These are phyloP conservation scores for Vitis hybrid DNA, from an alignment of 177 flowering plant genomes.

Conservation along the genomic window DNA sequence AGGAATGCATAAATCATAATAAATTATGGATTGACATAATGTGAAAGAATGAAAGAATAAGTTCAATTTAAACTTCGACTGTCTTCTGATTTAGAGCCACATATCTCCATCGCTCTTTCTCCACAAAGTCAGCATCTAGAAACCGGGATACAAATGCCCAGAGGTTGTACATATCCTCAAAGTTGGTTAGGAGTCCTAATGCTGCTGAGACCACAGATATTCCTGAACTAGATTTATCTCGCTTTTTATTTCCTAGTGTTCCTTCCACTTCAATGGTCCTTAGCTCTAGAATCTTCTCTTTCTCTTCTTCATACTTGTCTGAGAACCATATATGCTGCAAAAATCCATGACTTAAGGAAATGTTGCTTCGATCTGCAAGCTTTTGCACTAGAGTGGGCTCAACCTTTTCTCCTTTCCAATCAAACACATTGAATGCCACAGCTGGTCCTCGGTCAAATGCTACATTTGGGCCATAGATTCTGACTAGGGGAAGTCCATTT, in stretches of 20 bases:
- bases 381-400: constrained; percentile 43
- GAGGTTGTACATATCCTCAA: constrained; percentile 36
- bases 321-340: constrained; percentile 21
- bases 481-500: constrained; percentile 19
- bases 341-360: constrained; percentile 27
- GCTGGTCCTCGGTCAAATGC: constrained; percentile 32
- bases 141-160: constrained; percentile 42
- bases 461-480: constrained; percentile 51
- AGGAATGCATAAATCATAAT: too few relatives aligned
- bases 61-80: constrained; percentile 20
- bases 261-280: not conserved
- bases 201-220: constrained; percentile 30
- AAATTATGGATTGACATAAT: too few relatives aligned
- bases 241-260: not conserved
- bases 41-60: constrained; percentile 14
- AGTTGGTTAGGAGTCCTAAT: constrained; percentile 35
- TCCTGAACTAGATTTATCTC: constrained; percentile 4
- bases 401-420: constrained; percentile 48
- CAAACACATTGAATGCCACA: constrained; percentile 43
- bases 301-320: constrained; percentile 27
- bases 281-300: constrained; percentile 11
- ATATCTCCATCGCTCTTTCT: constrained; percentile 43
- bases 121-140: constrained; percentile 38
- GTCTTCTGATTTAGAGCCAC: constrained; percentile 32
- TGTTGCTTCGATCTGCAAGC: constrained; percentile 37